Conservation (phyloP, 768 basidiomycete species). For the Rhodotorula babjevae region DNA sequence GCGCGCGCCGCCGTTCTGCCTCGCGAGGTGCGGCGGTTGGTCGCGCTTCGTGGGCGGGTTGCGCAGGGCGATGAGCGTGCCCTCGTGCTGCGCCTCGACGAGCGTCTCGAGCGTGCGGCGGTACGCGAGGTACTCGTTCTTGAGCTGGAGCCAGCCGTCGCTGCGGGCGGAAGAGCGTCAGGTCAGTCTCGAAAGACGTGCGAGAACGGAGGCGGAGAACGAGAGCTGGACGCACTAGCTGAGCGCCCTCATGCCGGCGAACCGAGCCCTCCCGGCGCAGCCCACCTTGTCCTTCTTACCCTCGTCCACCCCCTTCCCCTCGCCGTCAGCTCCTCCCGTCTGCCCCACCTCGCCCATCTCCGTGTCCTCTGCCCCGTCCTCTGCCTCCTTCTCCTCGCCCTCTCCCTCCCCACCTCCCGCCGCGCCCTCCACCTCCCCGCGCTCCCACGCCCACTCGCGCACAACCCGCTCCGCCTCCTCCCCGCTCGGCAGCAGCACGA, state of each 20-base stretch:
- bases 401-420: neutral
- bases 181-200: neutral
- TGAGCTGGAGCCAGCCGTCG: constrained; percentile 29
- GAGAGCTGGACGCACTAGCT: constrained; percentile 20
- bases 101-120: constrained; percentile 21
- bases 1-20: neutral
- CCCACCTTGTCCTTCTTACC: neutral
- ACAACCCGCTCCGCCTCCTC: constrained; percentile 18
- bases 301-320: neutral
- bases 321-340: neutral
- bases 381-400: neutral
- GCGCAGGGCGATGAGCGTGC: constrained; percentile 9
- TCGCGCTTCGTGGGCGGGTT: neutral
- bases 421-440: neutral
- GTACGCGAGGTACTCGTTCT: constrained; percentile 39
- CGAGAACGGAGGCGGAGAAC: too few relatives aligned
- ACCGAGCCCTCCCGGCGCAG: neutral
- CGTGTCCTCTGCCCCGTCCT: neutral
- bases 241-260: constrained; percentile 22
- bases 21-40: constrained; percentile 13
- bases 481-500: constrained; percentile 16
- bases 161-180: neutral
- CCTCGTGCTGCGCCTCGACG: constrained; percentile 4
- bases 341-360: neutral
- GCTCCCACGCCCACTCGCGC: constrained; percentile 35